These are phyloP conservation scores for Inga leiocalycina DNA, from an alignment of 306 rosid species.

Conservation along the genomic window DNA sequence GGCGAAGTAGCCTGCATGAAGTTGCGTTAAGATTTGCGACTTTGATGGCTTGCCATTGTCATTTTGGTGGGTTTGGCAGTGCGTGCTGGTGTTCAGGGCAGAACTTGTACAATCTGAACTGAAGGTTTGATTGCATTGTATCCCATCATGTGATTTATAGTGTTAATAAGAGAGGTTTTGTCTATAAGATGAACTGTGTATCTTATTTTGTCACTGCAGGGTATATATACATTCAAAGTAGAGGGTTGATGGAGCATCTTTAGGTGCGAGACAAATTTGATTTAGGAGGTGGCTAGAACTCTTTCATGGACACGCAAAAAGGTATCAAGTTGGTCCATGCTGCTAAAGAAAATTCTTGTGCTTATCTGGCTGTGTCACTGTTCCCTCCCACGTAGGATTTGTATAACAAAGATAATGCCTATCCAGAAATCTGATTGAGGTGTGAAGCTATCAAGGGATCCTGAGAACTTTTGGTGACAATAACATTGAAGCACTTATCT, in stretches of 20 bases:
- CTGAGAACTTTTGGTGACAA: neutral
- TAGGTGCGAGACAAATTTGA: neutral
- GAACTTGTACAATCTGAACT: constrained; percentile 31
- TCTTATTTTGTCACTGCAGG: neutral
- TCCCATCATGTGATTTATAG: constrained; percentile 16
- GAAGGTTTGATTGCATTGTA: constrained; percentile 17
- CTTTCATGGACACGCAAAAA: neutral
- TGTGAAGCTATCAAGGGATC: neutral
- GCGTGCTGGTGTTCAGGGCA: constrained; percentile 21
- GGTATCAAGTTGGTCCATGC: neutral
- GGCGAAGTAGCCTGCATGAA: constrained; percentile 56
- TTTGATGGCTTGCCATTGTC: constrained; percentile 27
- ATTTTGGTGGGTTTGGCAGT: neutral
- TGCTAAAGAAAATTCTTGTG: neutral
- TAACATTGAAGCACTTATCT: neutral
- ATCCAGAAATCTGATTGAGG: neutral
- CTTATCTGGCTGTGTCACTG: neutral
- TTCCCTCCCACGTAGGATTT: neutral
- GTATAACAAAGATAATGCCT: neutral
- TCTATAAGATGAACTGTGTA: neutral
- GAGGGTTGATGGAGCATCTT: neutral
- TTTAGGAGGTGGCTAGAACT: neutral
- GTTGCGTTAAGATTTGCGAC: constrained; percentile 32
- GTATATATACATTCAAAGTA: constrained; percentile 13
- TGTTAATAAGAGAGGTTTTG: neutral